Evolutionary conservation across 495 filamentous ascomycete genomes (phyloP), one percentile per base, ranked within the genome.

Genomic region (Aspergillus biplanus): DNA sequence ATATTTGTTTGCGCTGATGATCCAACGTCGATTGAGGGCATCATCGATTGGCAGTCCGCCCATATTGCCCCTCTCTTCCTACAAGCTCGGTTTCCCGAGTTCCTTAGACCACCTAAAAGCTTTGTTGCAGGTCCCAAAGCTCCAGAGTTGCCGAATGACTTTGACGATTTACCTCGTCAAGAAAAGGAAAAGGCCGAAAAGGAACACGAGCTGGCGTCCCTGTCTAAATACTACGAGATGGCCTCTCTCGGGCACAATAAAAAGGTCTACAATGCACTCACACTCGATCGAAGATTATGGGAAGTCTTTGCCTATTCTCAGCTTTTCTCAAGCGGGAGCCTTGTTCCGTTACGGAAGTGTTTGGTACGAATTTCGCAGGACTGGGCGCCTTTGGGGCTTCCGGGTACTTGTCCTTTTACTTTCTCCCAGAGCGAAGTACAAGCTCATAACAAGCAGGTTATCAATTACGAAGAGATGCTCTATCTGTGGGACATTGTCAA

Each of bases 41-140:
- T 72, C 9, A 72, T 72, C 48, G 69, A 71, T 61, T 74, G 67
- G 69, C 66, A 72, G 42, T 70, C 65, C 32, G 15, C 56, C 33
- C 62, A 67, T 7, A 37, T 52, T 33, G 27, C 56, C 33, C 69
- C 71, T 61, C 42, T 69, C 15, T 69, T 70, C 33, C 32, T 70
- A 37, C 71, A 74, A 44, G 64, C 67, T 33, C 63, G 34, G 16
- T 69, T 64, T 42, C 67, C 73, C 4, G 68, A 60, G 13, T 68
- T 72, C 56, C 63, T 67, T n/a, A 47, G 35, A 35, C 67, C 67
- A 21, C 67, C 69, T 9, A 66, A 69, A 32, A 16, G 52, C n/a
- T 70, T 68, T 58, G 62, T n/a, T 1, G 44, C 52, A 5, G 69
- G 69, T 1, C 49, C 64, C 18, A 64, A 69, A 12, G 6, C 64